Base-by-base conservation (phyloP, 164 flowering plant genomes). In the Euptelea pleiosperma region DNA sequence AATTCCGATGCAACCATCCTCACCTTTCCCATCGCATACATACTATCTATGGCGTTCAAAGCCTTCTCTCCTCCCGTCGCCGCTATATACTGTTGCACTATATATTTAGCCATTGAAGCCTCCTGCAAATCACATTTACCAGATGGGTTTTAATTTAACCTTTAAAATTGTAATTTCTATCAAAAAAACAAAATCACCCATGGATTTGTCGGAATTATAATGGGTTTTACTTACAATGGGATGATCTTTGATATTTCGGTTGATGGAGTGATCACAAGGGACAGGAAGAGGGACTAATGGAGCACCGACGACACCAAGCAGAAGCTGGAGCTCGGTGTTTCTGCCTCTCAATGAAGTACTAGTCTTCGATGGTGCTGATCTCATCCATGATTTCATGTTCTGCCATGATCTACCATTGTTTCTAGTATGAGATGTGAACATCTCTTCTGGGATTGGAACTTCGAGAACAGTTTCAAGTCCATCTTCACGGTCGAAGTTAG, bases 1-100 rank as follows among this genome's bases (percentile, higher is more conserved):
- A 84, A 62, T 58, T 86, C 92, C 2, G 87, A 72, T 3, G 82
- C 72, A 21, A 30, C 67, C 91, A 86, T 80, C 58, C 36, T 78
- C 75, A 89, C 87, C 70, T 84, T 82, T 63, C 96, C 96, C 79
- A 88, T 79, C 8, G 91, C 93, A 22, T 83, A 89, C 93, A 84
- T 81, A 68, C 89, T 86, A 36, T 78, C 72, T 9, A 82, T 67
- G 0, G 82, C 57, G 49, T 71, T 66, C 70, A 86, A 52, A 1
- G 79, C 86, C 37, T 39, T 65, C 16, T 86, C 86, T 12, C 93
- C 96, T 18, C 96, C 96, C 14, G 69, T 68, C 1, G 96, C 89
- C 19, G 93, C 93, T 52, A 82, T 70, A 62, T 89, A n/a, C n/a
- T n/a, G n/a, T n/a, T n/a, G n/a, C n/a, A n/a, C n/a, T n/a, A n/a